Evolutionary conservation across 2,329 filamentous ascomycete species (phyloP).

Genomic region (Apiospora arundinis): DNA sequence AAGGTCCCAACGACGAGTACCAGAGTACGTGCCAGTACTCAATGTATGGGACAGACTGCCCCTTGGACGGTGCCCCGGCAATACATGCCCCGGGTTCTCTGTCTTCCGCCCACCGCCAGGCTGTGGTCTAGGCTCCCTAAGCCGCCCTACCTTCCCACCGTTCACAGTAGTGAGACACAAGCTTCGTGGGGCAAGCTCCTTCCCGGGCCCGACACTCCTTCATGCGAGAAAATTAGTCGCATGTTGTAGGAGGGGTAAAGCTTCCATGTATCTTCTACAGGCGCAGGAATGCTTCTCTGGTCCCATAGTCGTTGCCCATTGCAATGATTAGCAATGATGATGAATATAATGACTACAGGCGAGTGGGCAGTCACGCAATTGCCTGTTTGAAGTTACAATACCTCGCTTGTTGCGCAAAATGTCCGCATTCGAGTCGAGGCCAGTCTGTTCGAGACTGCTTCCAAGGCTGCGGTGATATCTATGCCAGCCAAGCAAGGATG

Average conservation of each 20-base stretch:
- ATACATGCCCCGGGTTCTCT: slow-evolving; percentile 11
- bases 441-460: neutral
- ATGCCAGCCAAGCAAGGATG: neutral
- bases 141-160: neutral
- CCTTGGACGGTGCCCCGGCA: neutral
- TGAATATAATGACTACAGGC: no score
- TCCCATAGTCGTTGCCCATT: neutral
- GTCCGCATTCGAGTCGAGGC: neutral
- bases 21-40: neutral
- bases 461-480: neutral
- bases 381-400: neutral
- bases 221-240: neutral
- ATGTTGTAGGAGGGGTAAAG: neutral
- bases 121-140: neutral
- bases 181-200: neutral
- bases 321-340: neutral
- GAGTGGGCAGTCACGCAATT: neutral
- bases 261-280: neutral
- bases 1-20: neutral
- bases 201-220: neutral
- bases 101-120: neutral
- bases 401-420: neutral
- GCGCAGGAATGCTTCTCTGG: neutral
- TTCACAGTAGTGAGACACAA: slow-evolving; percentile 17
- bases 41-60: neutral